phyloP scores from a whole-genome alignment of 1,284 basidiomycete species.

The Inonotus hispidus region DNA sequence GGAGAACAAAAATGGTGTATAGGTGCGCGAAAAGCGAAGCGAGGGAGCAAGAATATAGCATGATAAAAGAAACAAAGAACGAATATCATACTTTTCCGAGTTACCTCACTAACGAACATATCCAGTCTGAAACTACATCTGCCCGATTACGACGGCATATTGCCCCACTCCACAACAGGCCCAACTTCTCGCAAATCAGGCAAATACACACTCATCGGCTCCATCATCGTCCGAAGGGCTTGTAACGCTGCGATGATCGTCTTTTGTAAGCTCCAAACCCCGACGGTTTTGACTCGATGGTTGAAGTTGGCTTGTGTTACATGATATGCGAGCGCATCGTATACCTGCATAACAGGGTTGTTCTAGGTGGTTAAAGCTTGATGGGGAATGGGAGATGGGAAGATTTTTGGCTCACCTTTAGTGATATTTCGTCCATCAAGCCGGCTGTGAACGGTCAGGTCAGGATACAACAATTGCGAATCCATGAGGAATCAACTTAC shows the following conservation, averaged over 20 bases:
- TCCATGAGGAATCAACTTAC: constrained; percentile 37
- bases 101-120: not conserved
- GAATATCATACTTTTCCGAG: constrained; percentile 7
- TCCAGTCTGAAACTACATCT: no score
- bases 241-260: constrained; percentile 61
- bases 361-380: no score
- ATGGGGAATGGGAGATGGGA: no score
- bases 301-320: constrained; percentile 86
- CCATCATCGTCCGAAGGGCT: constrained; percentile 52
- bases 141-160: not conserved
- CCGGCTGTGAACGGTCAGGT: constrained; percentile 46
- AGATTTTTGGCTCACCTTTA: constrained; percentile 47
- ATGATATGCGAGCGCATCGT: constrained; percentile 89
- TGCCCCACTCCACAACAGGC: constrained; percentile 9
- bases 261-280: constrained; percentile 76
- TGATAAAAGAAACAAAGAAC: not conserved
- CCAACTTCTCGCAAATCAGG: constrained; percentile 33
- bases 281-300: constrained; percentile 80
- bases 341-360: constrained; percentile 51
- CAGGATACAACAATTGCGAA: constrained; percentile 20
- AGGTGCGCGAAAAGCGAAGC: not conserved
- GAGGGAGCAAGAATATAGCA: no score
- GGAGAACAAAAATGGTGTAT: not conserved
- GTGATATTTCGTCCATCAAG: constrained; percentile 74
- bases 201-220: constrained; percentile 45